Base-by-base conservation (phyloP, 305 asterid genomes). In the Rubia peregrina region DNA sequence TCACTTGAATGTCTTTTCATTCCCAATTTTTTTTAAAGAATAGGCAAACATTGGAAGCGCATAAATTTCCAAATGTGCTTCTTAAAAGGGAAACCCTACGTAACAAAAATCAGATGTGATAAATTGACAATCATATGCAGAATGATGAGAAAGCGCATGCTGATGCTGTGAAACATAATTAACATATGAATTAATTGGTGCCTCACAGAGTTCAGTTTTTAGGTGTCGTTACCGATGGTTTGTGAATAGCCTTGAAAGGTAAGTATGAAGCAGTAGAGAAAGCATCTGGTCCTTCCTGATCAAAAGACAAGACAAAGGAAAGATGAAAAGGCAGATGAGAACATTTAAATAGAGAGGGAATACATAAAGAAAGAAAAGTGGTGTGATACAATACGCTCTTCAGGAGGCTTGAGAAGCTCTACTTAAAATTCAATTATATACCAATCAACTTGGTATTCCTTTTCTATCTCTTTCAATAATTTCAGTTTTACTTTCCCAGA, bases 361-460 rank as follows among this genome's bases (percentile, higher is more conserved):
- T n/a, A n/a, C n/a, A n/a, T n/a, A n/a, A n/a, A n/a, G n/a, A n/a
- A n/a, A n/a, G n/a, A n/a, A n/a, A n/a, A n/a, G n/a, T n/a, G n/a
- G n/a, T n/a, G n/a, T n/a, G n/a, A n/a, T n/a, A n/a, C n/a, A n/a
- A n/a, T n/a, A n/a, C n/a, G n/a, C n/a, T n/a, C n/a, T n/a, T n/a
- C n/a, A n/a, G n/a, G n/a, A 22, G 88, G 93, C 85, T 88, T 89
- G 78, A 94, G 90, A 55, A 91, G 85, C 84, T 94, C 98, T 65
- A 60, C 79, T 78, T 93, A 97, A 0, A 94, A 77, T 81, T 90
- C 98, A 44, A 82, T 61, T 11, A 88, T 84, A 74, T 93, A 96
- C 98, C 97, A 93, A 33, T 93, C 84, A 61, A 91, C 94, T 77
- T 89, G 90, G 84, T 86, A 93, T 78, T 93, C 98, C 78, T 90